Evolutionary conservation across 2,329 filamentous ascomycete species (phyloP), one percentile per base, ranked within the genome.

Genomic region (Stagonosporopsis chrysanthemi): DNA sequence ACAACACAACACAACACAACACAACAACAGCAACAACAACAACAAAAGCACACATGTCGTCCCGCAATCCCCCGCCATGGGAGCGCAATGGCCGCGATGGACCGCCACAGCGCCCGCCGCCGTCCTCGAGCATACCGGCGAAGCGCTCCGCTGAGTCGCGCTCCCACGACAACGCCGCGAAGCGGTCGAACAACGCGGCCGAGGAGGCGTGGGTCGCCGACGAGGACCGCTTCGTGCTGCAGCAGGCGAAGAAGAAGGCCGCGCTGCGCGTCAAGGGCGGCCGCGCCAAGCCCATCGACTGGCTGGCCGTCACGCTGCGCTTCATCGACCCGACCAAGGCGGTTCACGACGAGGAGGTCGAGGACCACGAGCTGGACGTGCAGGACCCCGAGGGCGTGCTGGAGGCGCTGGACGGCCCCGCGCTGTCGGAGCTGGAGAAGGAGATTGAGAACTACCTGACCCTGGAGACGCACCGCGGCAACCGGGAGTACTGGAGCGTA

Each of bases 241-340:
- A 92, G 77, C 95, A 99, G 79, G 90, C 94, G 43, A 99, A 98
- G 83, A 98, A 96, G 82, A 98, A 97, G 81, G 94, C 95, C 39
- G 91, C 93, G 64, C 96, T 99, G 66, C 89, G 95, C 38, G 92
- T 98, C 42, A 91, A 92, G 67, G 93, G 96, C 76, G 90, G 90
- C 11, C 87, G 96, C 65, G 93, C 94, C 53, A 93, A 92, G 72
- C 90, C 94, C 9, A 94, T 98, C 70, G 95, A 99, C 79, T 93
- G 91, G 83, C 85, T 99, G 42, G 92, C 93, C 1, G 95, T 98
- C 70, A 96, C 91, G 59, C 80, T 99, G 62, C 88, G 92, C 64
- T 91, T 94, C 62, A 88, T 98, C 64, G 95, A 99, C 74, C 84
- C 88, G 28, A 91, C 93, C 45, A 88, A 90, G 68, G 89, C 96